These are phyloP conservation scores for Volutella citrinella DNA, from an alignment of 2,329 filamentous ascomycete genomes.

Conservation along the genomic window DNA sequence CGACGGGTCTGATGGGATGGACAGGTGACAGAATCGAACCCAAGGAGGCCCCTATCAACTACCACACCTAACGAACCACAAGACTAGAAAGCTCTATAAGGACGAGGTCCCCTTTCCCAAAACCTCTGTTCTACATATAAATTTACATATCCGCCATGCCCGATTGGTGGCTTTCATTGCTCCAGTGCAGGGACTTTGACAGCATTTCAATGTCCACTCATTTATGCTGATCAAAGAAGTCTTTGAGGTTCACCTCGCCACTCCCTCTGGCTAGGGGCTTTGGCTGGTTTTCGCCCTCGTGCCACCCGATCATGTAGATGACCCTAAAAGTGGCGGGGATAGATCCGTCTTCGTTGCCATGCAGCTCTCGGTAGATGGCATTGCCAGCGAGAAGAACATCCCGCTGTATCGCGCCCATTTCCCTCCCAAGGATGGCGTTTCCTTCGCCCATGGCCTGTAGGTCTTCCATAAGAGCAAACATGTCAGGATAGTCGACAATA, in stretches of 20 bases:
- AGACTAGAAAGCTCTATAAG: too few relatives aligned
- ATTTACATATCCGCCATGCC: too few relatives aligned
- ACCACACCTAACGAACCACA: too few relatives aligned
- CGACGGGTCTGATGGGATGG: slow-evolving; percentile 58
- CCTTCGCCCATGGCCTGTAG: slow-evolving; percentile 95
- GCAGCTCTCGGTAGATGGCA: slow-evolving; percentile 82
- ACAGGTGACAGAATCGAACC: slow-evolving; percentile 9
- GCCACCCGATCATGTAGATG: slow-evolving; percentile 99
- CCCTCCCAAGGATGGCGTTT: slow-evolving; percentile 83
- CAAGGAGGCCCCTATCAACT: slow-evolving; percentile 18
- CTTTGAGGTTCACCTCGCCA: slow-evolving; percentile 84
- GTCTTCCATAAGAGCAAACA: slow-evolving; percentile 88
- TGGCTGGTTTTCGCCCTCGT: slow-evolving; percentile 74
- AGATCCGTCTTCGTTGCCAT: slow-evolving; percentile 74
- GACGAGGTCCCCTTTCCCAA: too few relatives aligned
- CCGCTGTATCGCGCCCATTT: slow-evolving; percentile 71
- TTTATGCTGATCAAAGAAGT: slow-evolving; percentile 57
- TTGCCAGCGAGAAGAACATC: slow-evolving; percentile 87
- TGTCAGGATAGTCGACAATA: slow-evolving; percentile 88
- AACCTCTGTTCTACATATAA: too few relatives aligned
- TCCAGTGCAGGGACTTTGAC: too few relatives aligned
- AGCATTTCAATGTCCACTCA: too few relatives aligned
- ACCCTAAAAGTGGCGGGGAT: slow-evolving; percentile 90
- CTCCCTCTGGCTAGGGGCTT: slow-evolving; percentile 80
- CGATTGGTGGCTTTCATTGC: too few relatives aligned